These are phyloP conservation scores for Podaxis sp. DNA, from an alignment of 768 basidiomycete genomes.

Conservation along the genomic window DNA sequence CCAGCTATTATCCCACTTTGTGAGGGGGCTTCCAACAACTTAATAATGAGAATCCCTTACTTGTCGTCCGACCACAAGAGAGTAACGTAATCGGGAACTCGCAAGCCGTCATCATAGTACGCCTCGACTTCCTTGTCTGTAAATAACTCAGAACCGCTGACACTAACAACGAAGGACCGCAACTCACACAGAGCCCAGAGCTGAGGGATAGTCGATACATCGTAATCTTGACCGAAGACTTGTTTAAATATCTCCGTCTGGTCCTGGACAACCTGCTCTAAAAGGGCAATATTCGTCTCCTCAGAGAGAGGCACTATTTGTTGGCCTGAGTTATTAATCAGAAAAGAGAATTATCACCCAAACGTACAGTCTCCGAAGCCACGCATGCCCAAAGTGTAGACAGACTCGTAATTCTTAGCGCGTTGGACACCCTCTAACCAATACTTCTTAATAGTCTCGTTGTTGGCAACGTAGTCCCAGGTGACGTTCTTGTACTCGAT, in stretches of 20 bases:
- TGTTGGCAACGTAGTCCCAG: conserved; percentile 62
- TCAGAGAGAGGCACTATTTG: conserved; percentile 47
- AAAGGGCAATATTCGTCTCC: conserved; percentile 42
- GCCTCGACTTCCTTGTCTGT: conserved; percentile 59
- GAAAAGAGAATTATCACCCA: background rate
- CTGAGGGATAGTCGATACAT: conserved; percentile 53
- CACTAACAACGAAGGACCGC: background rate
- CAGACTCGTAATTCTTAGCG: conserved; percentile 53
- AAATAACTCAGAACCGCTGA: background rate
- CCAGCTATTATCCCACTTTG: conserved; percentile 35
- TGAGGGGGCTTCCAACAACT: background rate
- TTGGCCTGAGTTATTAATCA: background rate
- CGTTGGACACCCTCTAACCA: conserved; percentile 60
- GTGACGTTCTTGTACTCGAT: conserved; percentile 34
- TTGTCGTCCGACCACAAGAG: conserved; percentile 74
- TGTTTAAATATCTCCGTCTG: conserved; percentile 57
- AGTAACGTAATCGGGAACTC: conserved; percentile 60
- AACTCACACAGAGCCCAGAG: conserved; percentile 55
- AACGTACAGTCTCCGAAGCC: conserved; percentile 50
- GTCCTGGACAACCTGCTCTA: conserved; percentile 52
- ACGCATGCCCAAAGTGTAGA: conserved; percentile 69
- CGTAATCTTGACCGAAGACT: conserved; percentile 42
- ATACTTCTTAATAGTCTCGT: conserved; percentile 51
- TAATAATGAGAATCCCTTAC: conserved; percentile 25
- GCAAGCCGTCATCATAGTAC: conserved; percentile 60